Percentiles rank a stretch among this genome's conserved stretches.
Evolutionary conservation across 2,329 filamentous ascomycete genomes (phyloP).

Genomic region (Thielaviopsis musarum): DNA sequence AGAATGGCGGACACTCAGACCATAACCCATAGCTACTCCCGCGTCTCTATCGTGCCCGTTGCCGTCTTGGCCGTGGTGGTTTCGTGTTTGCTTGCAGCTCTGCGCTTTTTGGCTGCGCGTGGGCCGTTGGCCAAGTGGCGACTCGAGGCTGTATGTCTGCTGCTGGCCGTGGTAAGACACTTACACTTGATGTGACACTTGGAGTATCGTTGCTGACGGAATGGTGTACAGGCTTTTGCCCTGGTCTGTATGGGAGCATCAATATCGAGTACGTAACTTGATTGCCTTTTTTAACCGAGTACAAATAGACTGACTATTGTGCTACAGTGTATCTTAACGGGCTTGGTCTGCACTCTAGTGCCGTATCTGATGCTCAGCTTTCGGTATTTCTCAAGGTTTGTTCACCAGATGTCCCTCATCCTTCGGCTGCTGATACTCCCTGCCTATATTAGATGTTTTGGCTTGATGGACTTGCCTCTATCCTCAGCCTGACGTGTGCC

Average conservation of each 20-base stretch:
- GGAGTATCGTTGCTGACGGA: background rate
- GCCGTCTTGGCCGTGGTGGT: background rate
- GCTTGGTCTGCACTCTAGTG: background rate
- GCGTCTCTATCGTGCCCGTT: background rate
- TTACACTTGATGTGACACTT: background rate
- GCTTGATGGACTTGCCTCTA: slow-evolving; percentile 12
- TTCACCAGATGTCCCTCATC: background rate
- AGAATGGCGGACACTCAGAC: background rate
- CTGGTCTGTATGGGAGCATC: slow-evolving; percentile 9
- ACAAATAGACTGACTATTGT: background rate
- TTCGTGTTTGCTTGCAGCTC: background rate
- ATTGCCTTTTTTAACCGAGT: background rate
- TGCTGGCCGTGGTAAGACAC: background rate
- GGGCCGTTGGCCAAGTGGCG: background rate
- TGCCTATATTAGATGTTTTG: slow-evolving; percentile 1
- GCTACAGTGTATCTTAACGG: slow-evolving; percentile 8
- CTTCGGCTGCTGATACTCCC: background rate
- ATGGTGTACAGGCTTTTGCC: slow-evolving; percentile 4
- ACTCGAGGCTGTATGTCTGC: background rate
- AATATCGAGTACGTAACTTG: slow-evolving; percentile 9
- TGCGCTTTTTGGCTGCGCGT: background rate
- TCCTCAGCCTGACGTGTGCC: slow-evolving; percentile 13
- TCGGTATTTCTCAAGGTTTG: slow-evolving; percentile 9
- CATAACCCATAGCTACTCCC: background rate
- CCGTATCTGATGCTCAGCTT: background rate